Percentiles rank a stretch among this genome's conserved stretches.
Conservation (phyloP, 352 stramenopile species). For the Blastocystis sp. region DNA sequence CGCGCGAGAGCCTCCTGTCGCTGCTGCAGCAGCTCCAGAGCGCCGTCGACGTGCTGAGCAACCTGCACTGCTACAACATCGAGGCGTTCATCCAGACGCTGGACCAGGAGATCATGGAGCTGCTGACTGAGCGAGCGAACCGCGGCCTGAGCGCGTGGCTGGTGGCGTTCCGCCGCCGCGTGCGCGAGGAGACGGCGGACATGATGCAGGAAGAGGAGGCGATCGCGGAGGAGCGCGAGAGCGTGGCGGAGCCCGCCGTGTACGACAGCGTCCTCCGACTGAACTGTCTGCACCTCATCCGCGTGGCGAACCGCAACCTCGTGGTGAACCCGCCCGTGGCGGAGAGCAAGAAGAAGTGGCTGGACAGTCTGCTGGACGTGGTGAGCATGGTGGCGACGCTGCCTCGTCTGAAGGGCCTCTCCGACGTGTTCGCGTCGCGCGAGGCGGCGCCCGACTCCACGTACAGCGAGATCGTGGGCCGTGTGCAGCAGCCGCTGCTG, state of each 20-base stretch:
- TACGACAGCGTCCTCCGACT: slow-evolving; percentile 76
- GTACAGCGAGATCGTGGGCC: slow-evolving; percentile 77
- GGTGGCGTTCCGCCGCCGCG: slow-evolving; percentile 76
- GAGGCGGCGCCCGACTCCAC: slow-evolving; percentile 31
- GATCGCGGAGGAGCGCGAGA: slow-evolving; percentile 75
- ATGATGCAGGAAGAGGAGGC: slow-evolving; percentile 74
- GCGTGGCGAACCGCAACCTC: slow-evolving; percentile 94
- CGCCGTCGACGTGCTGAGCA: slow-evolving; percentile 78
- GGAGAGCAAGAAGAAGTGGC: slow-evolving; percentile 84
- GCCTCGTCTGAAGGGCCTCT: slow-evolving; percentile 80
- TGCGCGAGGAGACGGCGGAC: slow-evolving; percentile 24
- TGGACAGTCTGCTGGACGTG: slow-evolving; percentile 89
- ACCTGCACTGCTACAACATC: slow-evolving; percentile 79
- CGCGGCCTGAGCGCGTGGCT: slow-evolving; percentile 76
- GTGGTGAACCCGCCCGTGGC: slow-evolving; percentile 92
- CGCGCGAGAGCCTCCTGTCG: slow-evolving; percentile 68
- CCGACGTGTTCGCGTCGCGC: slow-evolving; percentile 81
- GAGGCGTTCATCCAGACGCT: slow-evolving; percentile 76
- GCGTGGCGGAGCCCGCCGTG: slow-evolving; percentile 5
- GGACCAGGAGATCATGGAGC: slow-evolving; percentile 77
- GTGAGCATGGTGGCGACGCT: slow-evolving; percentile 91
- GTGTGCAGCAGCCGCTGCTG: slow-evolving; percentile 78
- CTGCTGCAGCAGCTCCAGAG: slow-evolving; percentile 77
- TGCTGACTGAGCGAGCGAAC: slow-evolving; percentile 77
- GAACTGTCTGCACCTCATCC: slow-evolving; percentile 85